Conservation (phyloP, 306 rosid species). For the Pachyrhizus erosus region DNA sequence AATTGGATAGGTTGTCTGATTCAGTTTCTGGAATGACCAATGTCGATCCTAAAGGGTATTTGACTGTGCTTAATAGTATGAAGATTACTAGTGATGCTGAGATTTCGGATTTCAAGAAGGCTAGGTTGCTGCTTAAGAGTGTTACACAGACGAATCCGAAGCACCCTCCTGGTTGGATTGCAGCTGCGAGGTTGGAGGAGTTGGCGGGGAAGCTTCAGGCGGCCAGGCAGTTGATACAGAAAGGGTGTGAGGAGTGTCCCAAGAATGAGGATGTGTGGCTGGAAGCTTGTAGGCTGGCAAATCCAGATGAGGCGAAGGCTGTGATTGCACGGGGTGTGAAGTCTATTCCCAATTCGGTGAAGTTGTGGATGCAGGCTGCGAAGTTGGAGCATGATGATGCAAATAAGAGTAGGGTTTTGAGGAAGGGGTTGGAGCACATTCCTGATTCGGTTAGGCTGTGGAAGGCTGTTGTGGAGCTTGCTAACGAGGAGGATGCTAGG, state of each 20-base stretch:
- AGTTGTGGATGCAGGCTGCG: conserved; percentile 89
- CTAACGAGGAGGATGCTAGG: conserved; percentile 86
- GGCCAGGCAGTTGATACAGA: conserved; percentile 78
- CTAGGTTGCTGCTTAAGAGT: conserved; percentile 84
- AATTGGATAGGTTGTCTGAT: conserved; percentile 82
- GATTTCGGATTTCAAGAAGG: conserved; percentile 86
- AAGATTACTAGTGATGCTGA: conserved; percentile 91
- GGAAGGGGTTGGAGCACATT: conserved; percentile 86
- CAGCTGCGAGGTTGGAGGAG: conserved; percentile 89
- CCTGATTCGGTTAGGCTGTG: conserved; percentile 93
- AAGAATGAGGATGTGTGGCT: conserved; percentile 92
- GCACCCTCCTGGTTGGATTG: conserved; percentile 95
- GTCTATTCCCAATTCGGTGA: conserved; percentile 80
- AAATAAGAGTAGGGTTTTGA: conserved; percentile 76
- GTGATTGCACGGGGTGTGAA: conserved; percentile 85
- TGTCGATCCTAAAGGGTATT: conserved; percentile 84
- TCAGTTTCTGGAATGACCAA: conserved; percentile 81
- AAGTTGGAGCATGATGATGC: conserved; percentile 78
- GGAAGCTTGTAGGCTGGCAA: conserved; percentile 88
- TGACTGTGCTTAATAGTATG: conserved; percentile 85
- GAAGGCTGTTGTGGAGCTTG: conserved; percentile 96
- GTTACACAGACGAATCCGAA: conserved; percentile 87
- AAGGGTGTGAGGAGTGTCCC: conserved; percentile 93
- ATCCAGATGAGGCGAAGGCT: conserved; percentile 88
- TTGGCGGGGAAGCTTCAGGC: conserved; percentile 87